Conservation (phyloP, 768 basidiomycete genomes). For the Phaeotremella skinneri region DNA sequence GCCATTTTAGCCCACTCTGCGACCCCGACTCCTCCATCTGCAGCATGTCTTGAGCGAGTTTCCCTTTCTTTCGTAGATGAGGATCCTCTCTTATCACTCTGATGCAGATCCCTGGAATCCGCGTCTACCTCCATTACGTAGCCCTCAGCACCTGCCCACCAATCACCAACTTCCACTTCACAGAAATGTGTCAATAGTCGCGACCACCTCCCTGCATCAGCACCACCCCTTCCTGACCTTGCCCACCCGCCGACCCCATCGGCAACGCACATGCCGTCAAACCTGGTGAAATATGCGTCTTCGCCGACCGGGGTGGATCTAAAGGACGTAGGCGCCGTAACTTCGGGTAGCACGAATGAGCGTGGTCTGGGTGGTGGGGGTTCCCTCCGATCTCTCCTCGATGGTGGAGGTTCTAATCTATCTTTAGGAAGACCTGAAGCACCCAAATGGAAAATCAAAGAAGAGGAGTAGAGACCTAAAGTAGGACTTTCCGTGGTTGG, state of each 20-base stretch:
- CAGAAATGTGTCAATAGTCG: slow-evolving; percentile 80
- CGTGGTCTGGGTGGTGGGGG: slow-evolving; percentile 26
- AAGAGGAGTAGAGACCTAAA: slow-evolving; percentile 18
- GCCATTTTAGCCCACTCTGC: slow-evolving; percentile 14
- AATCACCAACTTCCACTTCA: slow-evolving; percentile 39
- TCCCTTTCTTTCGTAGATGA: background rate
- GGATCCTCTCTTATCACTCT: background rate
- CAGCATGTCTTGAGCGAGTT: background rate
- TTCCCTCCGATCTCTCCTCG: slow-evolving; percentile 32
- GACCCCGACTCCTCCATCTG: background rate
- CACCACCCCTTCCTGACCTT: slow-evolving; percentile 51
- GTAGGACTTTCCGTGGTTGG: background rate
- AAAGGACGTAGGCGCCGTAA: slow-evolving; percentile 36
- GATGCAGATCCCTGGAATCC: slow-evolving; percentile 1
- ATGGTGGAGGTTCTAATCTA: slow-evolving; percentile 37
- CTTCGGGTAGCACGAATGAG: slow-evolving; percentile 45
- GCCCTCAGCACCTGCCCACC: slow-evolving; percentile 36
- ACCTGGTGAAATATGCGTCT: slow-evolving; percentile 69
- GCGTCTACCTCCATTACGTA: slow-evolving; percentile 19
- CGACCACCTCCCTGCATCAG: slow-evolving; percentile 57
- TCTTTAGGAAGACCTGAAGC: slow-evolving; percentile 83
- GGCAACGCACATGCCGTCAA: slow-evolving; percentile 85
- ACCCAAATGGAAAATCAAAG: slow-evolving; percentile 62
- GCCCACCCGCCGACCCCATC: slow-evolving; percentile 96
- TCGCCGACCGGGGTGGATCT: slow-evolving; percentile 65